These are phyloP conservation scores for Fraxinus quadrangulata DNA, from an alignment of 257 asterid genomes.

Conservation along the genomic window DNA sequence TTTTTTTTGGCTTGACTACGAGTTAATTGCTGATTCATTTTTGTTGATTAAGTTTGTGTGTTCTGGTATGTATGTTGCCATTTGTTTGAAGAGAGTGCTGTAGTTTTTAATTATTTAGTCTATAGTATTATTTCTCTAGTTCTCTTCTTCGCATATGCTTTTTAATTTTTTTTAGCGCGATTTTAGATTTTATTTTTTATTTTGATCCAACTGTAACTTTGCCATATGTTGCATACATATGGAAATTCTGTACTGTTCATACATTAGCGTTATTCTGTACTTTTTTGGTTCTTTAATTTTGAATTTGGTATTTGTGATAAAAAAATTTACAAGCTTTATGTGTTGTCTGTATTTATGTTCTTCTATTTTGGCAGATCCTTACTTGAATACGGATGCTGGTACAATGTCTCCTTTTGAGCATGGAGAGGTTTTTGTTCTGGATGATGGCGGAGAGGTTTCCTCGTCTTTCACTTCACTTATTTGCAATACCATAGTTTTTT, in stretches of 20 bases:
- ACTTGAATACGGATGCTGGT: constrained; percentile 93
- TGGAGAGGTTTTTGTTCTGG: constrained; percentile 96
- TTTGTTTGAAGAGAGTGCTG: background rate
- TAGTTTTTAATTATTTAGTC: background rate
- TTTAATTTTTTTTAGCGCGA: background rate
- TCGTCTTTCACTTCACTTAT: constrained; percentile 4
- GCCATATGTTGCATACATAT: background rate
- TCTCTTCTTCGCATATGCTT: background rate
- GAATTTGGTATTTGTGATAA: background rate
- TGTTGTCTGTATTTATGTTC: constrained; percentile 12
- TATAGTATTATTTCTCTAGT: background rate
- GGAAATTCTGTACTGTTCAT: background rate
- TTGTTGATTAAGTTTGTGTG: background rate
- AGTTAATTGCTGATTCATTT: background rate
- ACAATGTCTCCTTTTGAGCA: constrained; percentile 99
- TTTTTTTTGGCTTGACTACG: background rate
- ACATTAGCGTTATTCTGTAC: no score
- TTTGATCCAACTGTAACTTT: background rate
- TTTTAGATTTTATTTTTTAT: background rate
- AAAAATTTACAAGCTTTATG: background rate
- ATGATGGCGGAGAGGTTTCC: constrained; percentile 97
- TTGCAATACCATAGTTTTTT: background rate
- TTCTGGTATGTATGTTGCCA: background rate
- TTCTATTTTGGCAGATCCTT: constrained; percentile 67
- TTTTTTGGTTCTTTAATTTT: background rate